A percentile compares a stretch with the other conserved stretches of the same genome.
Conservation (phyloP, 2,329 filamentous ascomycete species). For the Arachnomyces sp. region DNA sequence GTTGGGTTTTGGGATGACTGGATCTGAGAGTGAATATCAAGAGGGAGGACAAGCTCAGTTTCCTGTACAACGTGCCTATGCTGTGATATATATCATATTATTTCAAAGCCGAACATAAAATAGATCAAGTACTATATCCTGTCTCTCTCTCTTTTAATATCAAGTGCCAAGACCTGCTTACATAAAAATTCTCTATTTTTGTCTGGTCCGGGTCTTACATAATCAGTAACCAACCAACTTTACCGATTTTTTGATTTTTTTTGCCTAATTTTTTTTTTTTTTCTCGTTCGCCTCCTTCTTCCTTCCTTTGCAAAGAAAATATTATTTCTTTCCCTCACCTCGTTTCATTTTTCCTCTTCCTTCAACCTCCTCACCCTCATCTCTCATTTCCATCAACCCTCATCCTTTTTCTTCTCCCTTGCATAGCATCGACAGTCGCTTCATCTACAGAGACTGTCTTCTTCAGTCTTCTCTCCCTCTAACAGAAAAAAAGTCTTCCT, state of each 20-base stretch:
- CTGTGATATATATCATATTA: constrained; percentile 6
- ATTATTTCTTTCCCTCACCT: too few relatives aligned
- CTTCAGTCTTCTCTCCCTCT: background rate
- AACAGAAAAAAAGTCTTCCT: constrained; percentile 5
- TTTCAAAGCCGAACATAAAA: background rate
- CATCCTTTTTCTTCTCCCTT: constrained; percentile 7
- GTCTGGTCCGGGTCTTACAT: too few relatives aligned
- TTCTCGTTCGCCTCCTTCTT: constrained; percentile 13
- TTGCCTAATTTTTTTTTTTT: constrained; percentile 6
- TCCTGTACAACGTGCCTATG: background rate
- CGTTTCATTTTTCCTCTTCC: constrained; percentile 23
- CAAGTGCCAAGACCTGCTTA: too few relatives aligned
- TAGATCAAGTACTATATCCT: constrained; percentile 9
- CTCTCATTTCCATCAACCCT: constrained; percentile 8
- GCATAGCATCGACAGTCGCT: background rate
- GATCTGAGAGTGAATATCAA: background rate
- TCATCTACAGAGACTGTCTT: background rate
- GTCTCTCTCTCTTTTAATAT: constrained; percentile 11
- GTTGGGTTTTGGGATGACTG: constrained; percentile 63
- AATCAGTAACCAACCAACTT: background rate
- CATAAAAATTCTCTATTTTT: too few relatives aligned
- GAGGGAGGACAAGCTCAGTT: too few relatives aligned
- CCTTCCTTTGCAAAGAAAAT: too few relatives aligned
- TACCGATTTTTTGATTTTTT: background rate
- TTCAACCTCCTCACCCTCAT: constrained; percentile 15